Evolutionary conservation across 768 basidiomycete genomes (phyloP).

Genomic region (Hygrocybe punicea): DNA sequence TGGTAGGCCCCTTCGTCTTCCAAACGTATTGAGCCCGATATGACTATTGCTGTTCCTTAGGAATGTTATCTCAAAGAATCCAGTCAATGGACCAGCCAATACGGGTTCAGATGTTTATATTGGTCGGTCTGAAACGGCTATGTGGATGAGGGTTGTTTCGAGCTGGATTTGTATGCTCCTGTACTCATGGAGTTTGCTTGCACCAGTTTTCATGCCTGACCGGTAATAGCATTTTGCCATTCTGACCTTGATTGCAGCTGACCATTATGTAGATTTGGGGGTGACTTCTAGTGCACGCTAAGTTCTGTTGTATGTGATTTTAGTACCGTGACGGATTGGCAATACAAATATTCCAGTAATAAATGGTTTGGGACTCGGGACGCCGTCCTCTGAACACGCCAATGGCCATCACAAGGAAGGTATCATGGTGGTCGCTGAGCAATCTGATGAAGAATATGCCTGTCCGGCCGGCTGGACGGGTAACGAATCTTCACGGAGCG

Average conservation of each 20-base stretch:
- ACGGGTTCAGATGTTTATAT: conserved; percentile 81
- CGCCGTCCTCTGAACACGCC: too few species aligned
- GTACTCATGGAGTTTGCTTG: conserved; percentile 84
- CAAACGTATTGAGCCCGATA: conserved; percentile 4
- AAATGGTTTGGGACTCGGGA: too few species aligned
- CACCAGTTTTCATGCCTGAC: conserved; percentile 88
- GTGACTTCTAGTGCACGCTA: conserved; percentile 17
- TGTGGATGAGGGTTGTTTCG: conserved; percentile 99
- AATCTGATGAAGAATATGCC: too few species aligned
- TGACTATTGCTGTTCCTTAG: conserved; percentile 32
- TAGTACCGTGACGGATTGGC: too few species aligned
- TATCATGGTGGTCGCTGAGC: too few species aligned
- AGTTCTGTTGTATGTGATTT: too few species aligned
- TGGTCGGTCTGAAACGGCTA: conserved; percentile 90
- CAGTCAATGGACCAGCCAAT: conserved; percentile 37
- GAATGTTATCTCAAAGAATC: conserved; percentile 68
- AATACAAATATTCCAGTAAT: too few species aligned
- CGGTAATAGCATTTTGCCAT: conserved; percentile 48
- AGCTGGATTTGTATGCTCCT: conserved; percentile 90
- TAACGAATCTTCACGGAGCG: too few species aligned
- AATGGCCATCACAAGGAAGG: too few species aligned
- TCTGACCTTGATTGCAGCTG: background rate
- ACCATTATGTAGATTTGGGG: conserved; percentile 23
- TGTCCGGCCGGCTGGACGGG: too few species aligned
- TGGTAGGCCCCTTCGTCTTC: conserved; percentile 58